Evolutionary conservation across 805 yeast species (phyloP), one percentile per base, ranked within the genome.

Genomic region (Wickerhamomyces subpelliculosus): DNA sequence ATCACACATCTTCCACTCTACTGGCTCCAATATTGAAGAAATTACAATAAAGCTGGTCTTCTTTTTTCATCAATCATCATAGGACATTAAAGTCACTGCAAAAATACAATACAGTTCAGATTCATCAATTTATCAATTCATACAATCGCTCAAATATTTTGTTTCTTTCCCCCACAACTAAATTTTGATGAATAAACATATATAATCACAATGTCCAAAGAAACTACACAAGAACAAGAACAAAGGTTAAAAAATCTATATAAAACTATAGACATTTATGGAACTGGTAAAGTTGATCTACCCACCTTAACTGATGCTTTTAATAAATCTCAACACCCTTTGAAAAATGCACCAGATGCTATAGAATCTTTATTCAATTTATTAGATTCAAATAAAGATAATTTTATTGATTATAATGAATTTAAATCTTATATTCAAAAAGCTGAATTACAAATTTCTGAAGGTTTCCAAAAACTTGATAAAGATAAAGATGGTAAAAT

Each of bases 401-500:
- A 68, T 21, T 59, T 66, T 9, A 70, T 83, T 19, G 84, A 79
- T 51, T 79, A 73, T 46, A 69, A 68, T 16, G 86, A 81, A 51
- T 86, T 86, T 57, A 72, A 78, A 48, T 61, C 63, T 22, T 87
- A 84, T 59, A 70, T 84, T 21, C 55, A 65, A 9, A 67, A 67
- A 13, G 86, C 95, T 1, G 95, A 87, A 52, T 61, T 65, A 13
- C 90, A 84, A 53, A 81, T 86, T 40, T 68, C 70, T 26, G 63
- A 61, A 31, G 93, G 95, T 0, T 86, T 87, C 57, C 63, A 67
- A 36, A 73, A 65, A 39, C 70, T 86, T 27, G 95, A 86, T 57
- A 61, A 63, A 29, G 86, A 86, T 51, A 64, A 77, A 35, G 94
- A 85, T 54, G 95, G 95, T 1, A 72, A 58, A 42, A 68, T 88